Evolutionary conservation across 1,284 basidiomycete genomes (phyloP).

Genomic region (Erythrobasidium hasegawianum): DNA sequence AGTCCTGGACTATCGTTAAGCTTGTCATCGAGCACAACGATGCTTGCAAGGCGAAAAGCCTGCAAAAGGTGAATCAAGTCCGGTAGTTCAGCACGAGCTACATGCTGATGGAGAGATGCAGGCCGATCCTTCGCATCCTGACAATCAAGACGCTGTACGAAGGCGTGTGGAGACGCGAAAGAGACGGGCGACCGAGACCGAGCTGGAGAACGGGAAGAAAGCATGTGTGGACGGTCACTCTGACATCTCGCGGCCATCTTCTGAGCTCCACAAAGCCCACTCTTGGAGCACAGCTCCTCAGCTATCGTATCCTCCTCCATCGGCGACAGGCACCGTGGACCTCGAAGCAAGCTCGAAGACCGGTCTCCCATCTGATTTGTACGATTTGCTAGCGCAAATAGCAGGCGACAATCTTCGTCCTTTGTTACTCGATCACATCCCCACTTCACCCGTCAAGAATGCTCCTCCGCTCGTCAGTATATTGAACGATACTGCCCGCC

Average conservation of each 20-base stretch:
- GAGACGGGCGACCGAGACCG: background rate
- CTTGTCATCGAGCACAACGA: background rate
- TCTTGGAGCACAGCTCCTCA: too few species aligned
- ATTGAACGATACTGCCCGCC: conserved; percentile 1
- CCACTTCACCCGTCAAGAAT: background rate
- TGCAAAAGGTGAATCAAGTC: background rate
- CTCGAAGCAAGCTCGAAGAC: background rate
- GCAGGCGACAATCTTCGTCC: background rate
- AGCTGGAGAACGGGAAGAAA: background rate
- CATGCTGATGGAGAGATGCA: background rate
- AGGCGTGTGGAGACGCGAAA: background rate
- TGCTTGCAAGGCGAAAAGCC: background rate
- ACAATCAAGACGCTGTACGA: background rate
- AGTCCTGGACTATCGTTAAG: background rate
- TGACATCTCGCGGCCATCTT: too few species aligned
- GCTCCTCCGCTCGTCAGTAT: background rate
- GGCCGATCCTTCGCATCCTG: background rate
- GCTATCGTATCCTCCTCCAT: too few species aligned
- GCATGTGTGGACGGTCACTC: background rate
- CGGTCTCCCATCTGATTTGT: background rate
- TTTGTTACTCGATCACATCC: background rate
- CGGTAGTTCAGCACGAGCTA: background rate
- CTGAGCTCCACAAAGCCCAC: too few species aligned
- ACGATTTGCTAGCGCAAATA: background rate
- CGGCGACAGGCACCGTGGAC: too few species aligned